Evolutionary conservation across 2,329 filamentous ascomycete genomes (phyloP).

Genomic region (Monilinia fructicola): DNA sequence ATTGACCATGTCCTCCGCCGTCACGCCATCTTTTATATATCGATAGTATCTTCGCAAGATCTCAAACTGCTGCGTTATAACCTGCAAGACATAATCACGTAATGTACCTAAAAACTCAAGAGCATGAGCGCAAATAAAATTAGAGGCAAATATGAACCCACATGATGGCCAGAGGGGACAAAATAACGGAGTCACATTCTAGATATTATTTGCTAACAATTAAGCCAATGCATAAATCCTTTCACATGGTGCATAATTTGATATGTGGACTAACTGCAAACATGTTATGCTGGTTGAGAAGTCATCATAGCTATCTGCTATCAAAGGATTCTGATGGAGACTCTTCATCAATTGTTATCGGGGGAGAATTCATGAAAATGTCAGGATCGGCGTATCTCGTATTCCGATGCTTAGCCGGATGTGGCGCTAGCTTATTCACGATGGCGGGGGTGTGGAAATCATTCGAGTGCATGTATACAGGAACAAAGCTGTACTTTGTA

Average conservation of each 20-base stretch:
- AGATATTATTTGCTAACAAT: too few relatives aligned
- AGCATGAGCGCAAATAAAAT: too few relatives aligned
- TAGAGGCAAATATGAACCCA: too few relatives aligned
- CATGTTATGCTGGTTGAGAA: too few relatives aligned
- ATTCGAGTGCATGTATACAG: slow-evolving; percentile 12
- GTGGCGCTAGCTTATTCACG: slow-evolving; percentile 6
- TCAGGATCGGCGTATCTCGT: not conserved
- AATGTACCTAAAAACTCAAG: too few relatives aligned
- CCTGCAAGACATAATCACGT: not conserved
- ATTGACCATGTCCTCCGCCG: too few relatives aligned
- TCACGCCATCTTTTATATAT: not conserved
- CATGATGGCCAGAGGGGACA: too few relatives aligned
- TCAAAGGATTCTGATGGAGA: not conserved
- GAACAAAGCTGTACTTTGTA: slow-evolving; percentile 13
- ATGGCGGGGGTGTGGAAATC: slow-evolving; percentile 14
- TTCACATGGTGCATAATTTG: too few relatives aligned
- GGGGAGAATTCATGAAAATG: not conserved
- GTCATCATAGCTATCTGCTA: too few relatives aligned
- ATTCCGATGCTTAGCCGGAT: slow-evolving; percentile 10
- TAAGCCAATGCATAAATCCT: too few relatives aligned
- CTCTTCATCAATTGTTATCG: not conserved
- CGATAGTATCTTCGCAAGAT: not conserved
- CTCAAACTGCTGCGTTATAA: not conserved
- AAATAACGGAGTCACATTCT: too few relatives aligned
- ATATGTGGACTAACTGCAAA: too few relatives aligned